Conservation (phyloP, 2,329 filamentous ascomycete species). For the Aspergillus proliferans region DNA sequence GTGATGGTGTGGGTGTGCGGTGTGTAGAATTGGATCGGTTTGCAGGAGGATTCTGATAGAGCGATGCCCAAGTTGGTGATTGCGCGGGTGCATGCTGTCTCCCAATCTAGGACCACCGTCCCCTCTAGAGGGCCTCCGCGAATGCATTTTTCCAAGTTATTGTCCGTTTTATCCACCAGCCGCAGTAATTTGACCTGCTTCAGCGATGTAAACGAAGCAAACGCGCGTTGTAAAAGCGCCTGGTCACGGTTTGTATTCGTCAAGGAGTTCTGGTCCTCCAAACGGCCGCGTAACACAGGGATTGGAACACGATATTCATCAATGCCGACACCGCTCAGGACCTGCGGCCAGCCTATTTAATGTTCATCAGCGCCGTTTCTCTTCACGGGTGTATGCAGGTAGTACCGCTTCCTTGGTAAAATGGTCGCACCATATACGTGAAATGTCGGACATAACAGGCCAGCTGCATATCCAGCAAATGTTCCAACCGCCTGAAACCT, state of each 20-base stretch:
- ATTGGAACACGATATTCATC: slow-evolving; percentile 13
- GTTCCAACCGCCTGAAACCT: slow-evolving; percentile 28
- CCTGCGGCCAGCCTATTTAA: slow-evolving; percentile 23
- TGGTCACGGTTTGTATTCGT: slow-evolving; percentile 48
- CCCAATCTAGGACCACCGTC: slow-evolving; percentile 53
- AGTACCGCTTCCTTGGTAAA: slow-evolving; percentile 35
- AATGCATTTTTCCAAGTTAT: slow-evolving; percentile 48
- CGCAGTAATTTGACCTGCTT: slow-evolving; percentile 61
- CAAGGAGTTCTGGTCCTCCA: slow-evolving; percentile 40
- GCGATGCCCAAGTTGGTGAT: slow-evolving; percentile 54
- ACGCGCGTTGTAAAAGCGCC: slow-evolving; percentile 48
- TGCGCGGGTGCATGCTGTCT: slow-evolving; percentile 56
- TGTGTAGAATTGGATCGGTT: slow-evolving; percentile 55
- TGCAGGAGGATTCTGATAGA: slow-evolving; percentile 50
- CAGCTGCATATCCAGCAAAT: slow-evolving; percentile 31
- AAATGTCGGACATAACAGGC: slow-evolving; percentile 32
- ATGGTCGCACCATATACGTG: slow-evolving; percentile 37
- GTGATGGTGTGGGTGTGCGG: slow-evolving; percentile 49
- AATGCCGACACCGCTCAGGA: slow-evolving; percentile 15
- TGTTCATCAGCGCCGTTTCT: slow-evolving; percentile 16
- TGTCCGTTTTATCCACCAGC: slow-evolving; percentile 55
- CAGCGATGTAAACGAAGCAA: slow-evolving; percentile 53
- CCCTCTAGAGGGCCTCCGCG: slow-evolving; percentile 41
- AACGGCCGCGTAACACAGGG: slow-evolving; percentile 21
- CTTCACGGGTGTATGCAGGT: slow-evolving; percentile 10